Base-by-base conservation (phyloP, 2,329 filamentous ascomycete genomes). In the Penicillium sp. region DNA sequence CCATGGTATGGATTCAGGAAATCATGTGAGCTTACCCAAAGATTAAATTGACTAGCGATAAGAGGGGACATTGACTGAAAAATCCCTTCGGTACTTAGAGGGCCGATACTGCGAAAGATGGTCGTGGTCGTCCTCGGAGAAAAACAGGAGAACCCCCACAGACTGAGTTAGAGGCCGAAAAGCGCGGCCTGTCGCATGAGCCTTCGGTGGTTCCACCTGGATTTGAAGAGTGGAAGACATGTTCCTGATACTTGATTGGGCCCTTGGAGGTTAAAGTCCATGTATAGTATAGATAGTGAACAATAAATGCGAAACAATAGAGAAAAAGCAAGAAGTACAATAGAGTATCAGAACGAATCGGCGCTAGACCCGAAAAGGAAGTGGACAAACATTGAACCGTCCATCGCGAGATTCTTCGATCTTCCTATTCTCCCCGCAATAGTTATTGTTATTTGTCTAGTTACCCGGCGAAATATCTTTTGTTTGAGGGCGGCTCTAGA, bases 1-100 rank as follows among this genome's bases (percentile, higher is more conserved):
- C 41, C 65, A 65, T 35, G 46, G 60, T 14, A 68, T 67, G 64
- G 63, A 69, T 32, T 59, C 64, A 1, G 55, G 63, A 38, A 69
- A 70, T 53, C 67, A 67, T 60, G 67, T 68, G 63, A 54, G 38
- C 4, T 14, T 29, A 4, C 10, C 4, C 2, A 29, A 29, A 18
- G 9, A 36, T 16, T 16, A 14, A 6, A 36, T 16, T 16, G n/a
- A 3, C 13, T 13, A 36, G 26, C 13, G 30, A 39, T 30, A 4
- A 29, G 8, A 10, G 4, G 4, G 35, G 27, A 19, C 39, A 46
- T 35, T 30, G 36, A 50, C 14, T 23, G 23, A 23, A 23, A 23
- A 5, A 23, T 23, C 23, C 23, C 5, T 10, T 18, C 9, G 10
- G 27, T 46, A 11, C 30, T 29, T 26, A 69, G 67, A 64, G 56